Evolutionary conservation across 176 grass and related monocot species (phyloP).

Genomic region (Puccinellia tenuiflora): DNA sequence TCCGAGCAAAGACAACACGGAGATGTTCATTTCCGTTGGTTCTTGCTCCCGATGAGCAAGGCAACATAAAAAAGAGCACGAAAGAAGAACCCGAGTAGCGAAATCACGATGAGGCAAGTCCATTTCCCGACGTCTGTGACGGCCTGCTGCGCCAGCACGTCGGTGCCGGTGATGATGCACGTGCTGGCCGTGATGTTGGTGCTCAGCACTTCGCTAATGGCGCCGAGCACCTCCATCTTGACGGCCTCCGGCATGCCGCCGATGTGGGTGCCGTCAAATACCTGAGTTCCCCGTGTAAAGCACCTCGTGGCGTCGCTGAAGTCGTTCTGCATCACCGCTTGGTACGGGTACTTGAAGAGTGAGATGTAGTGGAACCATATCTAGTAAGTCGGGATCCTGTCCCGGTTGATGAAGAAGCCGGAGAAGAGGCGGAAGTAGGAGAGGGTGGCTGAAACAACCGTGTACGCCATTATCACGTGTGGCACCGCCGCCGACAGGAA

Average conservation of each 20-base stretch:
- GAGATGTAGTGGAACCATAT: conserved; percentile 69
- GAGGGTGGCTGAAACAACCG: not conserved
- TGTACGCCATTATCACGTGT: conserved; percentile 52
- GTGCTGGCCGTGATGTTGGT: not conserved
- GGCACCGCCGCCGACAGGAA: conserved; percentile 49
- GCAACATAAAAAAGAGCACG: too few relatives aligned
- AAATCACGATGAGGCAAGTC: conserved; percentile 14
- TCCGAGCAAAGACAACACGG: too few relatives aligned
- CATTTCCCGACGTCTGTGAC: conserved; percentile 48
- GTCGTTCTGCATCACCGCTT: conserved; percentile 66
- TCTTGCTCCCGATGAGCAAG: too few relatives aligned
- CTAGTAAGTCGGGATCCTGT: conserved; percentile 65
- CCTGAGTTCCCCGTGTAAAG: conserved; percentile 44
- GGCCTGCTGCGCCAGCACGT: conserved; percentile 46
- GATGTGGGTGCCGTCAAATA: conserved; percentile 50
- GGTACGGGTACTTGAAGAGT: conserved; percentile 62
- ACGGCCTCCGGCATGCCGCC: conserved; percentile 10
- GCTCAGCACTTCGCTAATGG: conserved; percentile 23
- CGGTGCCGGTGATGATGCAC: conserved; percentile 50
- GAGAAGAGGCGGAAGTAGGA: conserved; percentile 89
- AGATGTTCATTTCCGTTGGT: too few relatives aligned
- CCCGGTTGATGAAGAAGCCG: conserved; percentile 90
- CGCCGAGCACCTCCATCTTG: conserved; percentile 33
- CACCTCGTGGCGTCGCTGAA: conserved; percentile 30
- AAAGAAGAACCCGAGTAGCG: too few relatives aligned